Conservation (phyloP, 768 basidiomycete species). For the Hygrophorus russula region DNA sequence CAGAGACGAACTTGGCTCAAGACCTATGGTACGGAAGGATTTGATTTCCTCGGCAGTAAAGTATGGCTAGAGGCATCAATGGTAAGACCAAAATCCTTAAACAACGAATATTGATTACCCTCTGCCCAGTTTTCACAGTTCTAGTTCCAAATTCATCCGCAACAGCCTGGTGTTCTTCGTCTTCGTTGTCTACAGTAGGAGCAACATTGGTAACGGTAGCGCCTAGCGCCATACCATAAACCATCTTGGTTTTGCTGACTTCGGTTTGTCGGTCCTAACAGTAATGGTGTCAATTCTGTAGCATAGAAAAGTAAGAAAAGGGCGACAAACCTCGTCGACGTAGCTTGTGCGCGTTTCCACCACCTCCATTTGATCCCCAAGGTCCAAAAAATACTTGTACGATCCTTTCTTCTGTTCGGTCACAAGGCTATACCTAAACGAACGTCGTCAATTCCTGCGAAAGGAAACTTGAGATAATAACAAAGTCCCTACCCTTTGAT, state of each 20-base stretch:
- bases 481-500: conserved; percentile 56
- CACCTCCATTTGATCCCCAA: conserved; percentile 68
- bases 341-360: conserved; percentile 61
- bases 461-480: neutral
- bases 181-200: conserved; percentile 13
- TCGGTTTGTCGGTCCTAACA: conserved; percentile 33
- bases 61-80: conserved; percentile 43
- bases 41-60: conserved; percentile 77
- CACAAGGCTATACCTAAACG: conserved; percentile 69
- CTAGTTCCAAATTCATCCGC: conserved; percentile 26
- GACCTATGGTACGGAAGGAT: conserved; percentile 70
- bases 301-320: neutral
- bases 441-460: neutral
- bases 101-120: conserved; percentile 29
- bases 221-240: conserved; percentile 33
- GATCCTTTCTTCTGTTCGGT: conserved; percentile 79
- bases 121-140: conserved; percentile 36
- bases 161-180: conserved; percentile 30
- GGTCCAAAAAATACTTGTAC: conserved; percentile 76
- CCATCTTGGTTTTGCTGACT: conserved; percentile 30
- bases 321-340: conserved; percentile 54
- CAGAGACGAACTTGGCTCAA: conserved; percentile 51
- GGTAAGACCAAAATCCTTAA: neutral
- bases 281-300: neutral
- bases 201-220: conserved; percentile 12